Conservation (phyloP, 352 stramenopile species). For the Plasmopara viticola region DNA sequence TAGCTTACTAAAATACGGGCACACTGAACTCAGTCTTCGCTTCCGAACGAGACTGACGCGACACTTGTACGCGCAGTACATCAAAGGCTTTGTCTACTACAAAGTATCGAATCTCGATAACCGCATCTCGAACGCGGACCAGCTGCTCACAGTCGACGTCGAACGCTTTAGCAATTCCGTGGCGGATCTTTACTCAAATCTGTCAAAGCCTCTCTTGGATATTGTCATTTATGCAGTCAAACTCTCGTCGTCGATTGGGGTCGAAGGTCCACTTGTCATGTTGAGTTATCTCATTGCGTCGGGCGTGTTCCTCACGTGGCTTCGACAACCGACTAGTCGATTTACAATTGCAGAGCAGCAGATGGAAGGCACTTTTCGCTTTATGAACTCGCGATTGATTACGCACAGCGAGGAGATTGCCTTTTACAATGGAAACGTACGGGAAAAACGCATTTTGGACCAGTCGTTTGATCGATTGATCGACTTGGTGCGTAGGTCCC, state of each 20-base stretch:
- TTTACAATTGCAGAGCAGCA: constrained; percentile 81
- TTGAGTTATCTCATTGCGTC: constrained; percentile 61
- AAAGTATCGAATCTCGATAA: constrained; percentile 88
- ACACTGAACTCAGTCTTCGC: constrained; percentile 73
- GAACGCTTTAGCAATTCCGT: constrained; percentile 80
- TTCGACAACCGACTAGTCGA: constrained; percentile 61
- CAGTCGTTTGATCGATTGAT: constrained; percentile 61
- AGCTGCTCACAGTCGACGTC: constrained; percentile 82
- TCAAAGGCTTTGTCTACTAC: constrained; percentile 88
- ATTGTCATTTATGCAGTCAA: constrained; percentile 73
- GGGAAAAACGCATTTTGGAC: constrained; percentile 74
- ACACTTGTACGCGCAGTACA: constrained; percentile 80
- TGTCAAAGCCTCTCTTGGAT: constrained; percentile 83
- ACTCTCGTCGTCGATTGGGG: constrained; percentile 62
- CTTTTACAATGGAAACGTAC: constrained; percentile 87
- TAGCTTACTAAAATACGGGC: constrained; percentile 73
- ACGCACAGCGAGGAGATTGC: constrained; percentile 88
- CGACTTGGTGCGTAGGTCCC: constrained; percentile 56
- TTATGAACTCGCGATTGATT: constrained; percentile 84
- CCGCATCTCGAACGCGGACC: constrained; percentile 83
- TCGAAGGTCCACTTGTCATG: constrained; percentile 66
- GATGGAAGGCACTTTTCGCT: constrained; percentile 80
- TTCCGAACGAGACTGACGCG: constrained; percentile 78
- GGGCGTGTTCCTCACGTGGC: constrained; percentile 63
- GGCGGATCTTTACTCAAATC: constrained; percentile 83